phyloP scores from a whole-genome alignment of 2,329 filamentous ascomycete species.

The Fusarium nurragi region DNA sequence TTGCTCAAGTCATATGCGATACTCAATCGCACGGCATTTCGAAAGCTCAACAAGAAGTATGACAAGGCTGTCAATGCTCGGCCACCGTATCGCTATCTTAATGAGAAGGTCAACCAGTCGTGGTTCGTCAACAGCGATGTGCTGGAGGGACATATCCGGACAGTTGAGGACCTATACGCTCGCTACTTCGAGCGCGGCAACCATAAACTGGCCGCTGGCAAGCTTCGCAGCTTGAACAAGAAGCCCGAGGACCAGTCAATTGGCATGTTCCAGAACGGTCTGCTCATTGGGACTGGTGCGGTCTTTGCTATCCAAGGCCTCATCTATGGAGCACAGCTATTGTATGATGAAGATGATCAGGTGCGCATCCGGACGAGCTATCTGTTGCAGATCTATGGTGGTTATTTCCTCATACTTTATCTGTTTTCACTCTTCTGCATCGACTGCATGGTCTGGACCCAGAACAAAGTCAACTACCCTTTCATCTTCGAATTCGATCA shows the following conservation, averaged over 20 bases:
- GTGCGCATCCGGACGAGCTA: slow-evolving; percentile 68
- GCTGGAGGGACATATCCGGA: slow-evolving; percentile 80
- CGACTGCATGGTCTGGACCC: slow-evolving; percentile 83
- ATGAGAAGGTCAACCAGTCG: slow-evolving; percentile 87
- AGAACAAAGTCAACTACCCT: slow-evolving; percentile 90
- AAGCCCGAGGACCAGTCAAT: slow-evolving; percentile 65
- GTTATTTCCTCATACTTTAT: slow-evolving; percentile 86
- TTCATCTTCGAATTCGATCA: slow-evolving; percentile 98
- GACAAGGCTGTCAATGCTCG: slow-evolving; percentile 88
- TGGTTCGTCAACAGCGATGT: slow-evolving; percentile 93
- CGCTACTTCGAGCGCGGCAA: slow-evolving; percentile 95
- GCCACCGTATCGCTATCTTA: slow-evolving; percentile 83
- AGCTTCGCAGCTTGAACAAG: slow-evolving; percentile 78
- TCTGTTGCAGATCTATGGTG: slow-evolving; percentile 88
- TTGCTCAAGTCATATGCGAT: slow-evolving; percentile 90
- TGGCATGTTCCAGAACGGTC: slow-evolving; percentile 68
- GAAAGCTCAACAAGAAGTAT: slow-evolving; percentile 99
- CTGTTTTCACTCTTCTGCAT: slow-evolving; percentile 86
- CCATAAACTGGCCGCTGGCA: slow-evolving; percentile 88
- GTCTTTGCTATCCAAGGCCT: slow-evolving; percentile 74
- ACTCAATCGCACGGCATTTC: slow-evolving; percentile 90
- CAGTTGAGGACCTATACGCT: slow-evolving; percentile 90
- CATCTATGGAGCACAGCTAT: slow-evolving; percentile 66
- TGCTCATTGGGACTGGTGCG: slow-evolving; percentile 73
- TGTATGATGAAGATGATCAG: slow-evolving; percentile 58